These are phyloP conservation scores for Exophiala xenobiotica DNA, from an alignment of 2,329 filamentous ascomycete species.

Conservation along the genomic window DNA sequence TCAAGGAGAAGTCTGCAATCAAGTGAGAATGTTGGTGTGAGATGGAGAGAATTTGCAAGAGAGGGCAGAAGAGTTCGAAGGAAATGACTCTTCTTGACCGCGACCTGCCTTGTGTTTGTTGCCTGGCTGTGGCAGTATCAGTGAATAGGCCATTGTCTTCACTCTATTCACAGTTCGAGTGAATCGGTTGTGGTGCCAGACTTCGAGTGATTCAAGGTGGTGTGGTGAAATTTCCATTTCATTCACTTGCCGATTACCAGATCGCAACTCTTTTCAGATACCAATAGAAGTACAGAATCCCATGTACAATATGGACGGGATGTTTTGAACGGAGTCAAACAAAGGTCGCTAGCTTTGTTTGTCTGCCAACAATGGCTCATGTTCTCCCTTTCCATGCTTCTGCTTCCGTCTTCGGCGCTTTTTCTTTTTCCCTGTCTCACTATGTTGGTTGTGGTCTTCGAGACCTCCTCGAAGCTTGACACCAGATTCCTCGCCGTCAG, in stretches of 20 bases:
- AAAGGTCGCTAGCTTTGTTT: conserved; percentile 6
- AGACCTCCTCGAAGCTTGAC: conserved; percentile 8
- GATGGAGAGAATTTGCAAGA: too few species aligned
- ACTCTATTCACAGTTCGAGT: neutral
- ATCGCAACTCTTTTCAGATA: too few species aligned
- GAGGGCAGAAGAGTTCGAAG: too few species aligned
- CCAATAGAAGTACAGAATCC: neutral
- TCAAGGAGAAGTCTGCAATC: too few species aligned
- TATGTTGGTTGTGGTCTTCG: conserved; percentile 5
- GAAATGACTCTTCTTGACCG: too few species aligned
- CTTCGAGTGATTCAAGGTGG: neutral
- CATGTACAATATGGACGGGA: neutral
- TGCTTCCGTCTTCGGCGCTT: conserved; percentile 21
- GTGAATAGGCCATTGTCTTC: neutral
- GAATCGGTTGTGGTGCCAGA: neutral
- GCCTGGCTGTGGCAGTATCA: neutral
- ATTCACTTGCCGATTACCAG: neutral
- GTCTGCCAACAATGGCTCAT: conserved; percentile 22
- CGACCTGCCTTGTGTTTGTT: neutral
- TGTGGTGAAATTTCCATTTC: neutral
- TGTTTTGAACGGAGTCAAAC: neutral
- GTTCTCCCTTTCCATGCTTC: conserved; percentile 19
- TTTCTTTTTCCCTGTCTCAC: conserved; percentile 20
- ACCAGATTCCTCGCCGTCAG: neutral
- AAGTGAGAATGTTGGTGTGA: too few species aligned